A percentile compares a stretch with the other conserved stretches of the same genome.
Conservation (phyloP, 371 early-diverging fungal species). For the Umbelopsis sp. region DNA sequence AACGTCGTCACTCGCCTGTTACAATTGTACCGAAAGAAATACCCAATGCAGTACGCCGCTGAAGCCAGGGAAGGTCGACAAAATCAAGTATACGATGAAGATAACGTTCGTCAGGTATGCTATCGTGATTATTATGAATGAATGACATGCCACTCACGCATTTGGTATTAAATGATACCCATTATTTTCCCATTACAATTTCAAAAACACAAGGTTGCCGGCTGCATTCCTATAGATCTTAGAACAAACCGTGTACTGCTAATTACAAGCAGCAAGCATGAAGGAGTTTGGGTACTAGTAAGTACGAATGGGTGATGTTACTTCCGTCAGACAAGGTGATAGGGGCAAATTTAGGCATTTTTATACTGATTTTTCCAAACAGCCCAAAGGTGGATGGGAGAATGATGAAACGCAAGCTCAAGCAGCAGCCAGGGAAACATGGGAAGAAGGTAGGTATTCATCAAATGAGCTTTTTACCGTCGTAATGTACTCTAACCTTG, state of each 20-base stretch:
- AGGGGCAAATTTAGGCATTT: not conserved
- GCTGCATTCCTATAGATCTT: constrained; percentile 60
- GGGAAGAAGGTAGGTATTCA: constrained; percentile 58
- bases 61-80: constrained; percentile 56
- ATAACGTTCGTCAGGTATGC: constrained; percentile 45
- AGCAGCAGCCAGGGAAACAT: constrained; percentile 68
- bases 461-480: not conserved
- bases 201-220: constrained; percentile 49
- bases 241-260: constrained; percentile 54
- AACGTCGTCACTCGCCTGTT: not conserved
- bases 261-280: constrained; percentile 58
- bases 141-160: too few relatives aligned
- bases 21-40: not conserved
- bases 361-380: not conserved
- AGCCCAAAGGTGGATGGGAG: constrained; percentile 76
- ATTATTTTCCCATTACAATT: not conserved
- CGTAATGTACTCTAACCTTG: not conserved
- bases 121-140: not conserved
- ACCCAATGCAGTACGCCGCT: constrained; percentile 22
- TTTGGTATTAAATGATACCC: too few relatives aligned
- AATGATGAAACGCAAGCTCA: constrained; percentile 66
- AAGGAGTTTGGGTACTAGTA: constrained; percentile 62
- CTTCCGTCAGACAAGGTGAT: not conserved
- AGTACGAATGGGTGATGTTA: constrained; percentile 16
- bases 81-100: constrained; percentile 48